These are phyloP conservation scores for Pisolithus orientalis DNA, from an alignment of 768 basidiomycete species.

Conservation along the genomic window DNA sequence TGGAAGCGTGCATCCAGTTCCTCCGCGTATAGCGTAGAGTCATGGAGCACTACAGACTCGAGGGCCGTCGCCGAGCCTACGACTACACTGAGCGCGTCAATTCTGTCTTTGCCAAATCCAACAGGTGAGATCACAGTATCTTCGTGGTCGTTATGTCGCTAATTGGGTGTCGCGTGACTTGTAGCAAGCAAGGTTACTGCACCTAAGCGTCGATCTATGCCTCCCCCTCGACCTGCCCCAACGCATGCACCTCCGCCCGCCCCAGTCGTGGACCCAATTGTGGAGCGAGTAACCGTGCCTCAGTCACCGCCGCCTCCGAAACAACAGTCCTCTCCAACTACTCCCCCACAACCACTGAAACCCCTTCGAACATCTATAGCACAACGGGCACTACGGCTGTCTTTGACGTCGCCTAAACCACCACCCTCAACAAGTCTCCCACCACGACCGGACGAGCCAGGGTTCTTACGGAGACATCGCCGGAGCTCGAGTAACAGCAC, in stretches of 20 bases:
- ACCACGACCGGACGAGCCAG: constrained; percentile 58
- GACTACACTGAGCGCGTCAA: background rate
- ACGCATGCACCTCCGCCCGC: constrained; percentile 66
- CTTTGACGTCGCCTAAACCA: constrained; percentile 56
- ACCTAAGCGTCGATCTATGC: constrained; percentile 54
- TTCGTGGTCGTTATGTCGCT: constrained; percentile 15
- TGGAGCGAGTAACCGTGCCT: constrained; percentile 10
- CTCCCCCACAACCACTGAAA: constrained; percentile 16
- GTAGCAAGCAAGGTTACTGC: constrained; percentile 15
- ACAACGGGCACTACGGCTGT: constrained; percentile 52
- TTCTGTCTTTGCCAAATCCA: constrained; percentile 7
- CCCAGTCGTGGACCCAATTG: constrained; percentile 40
- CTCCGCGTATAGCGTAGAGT: constrained; percentile 40
- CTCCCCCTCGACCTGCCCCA: constrained; percentile 70
- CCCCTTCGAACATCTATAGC: constrained; percentile 52
- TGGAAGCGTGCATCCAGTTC: constrained; percentile 49
- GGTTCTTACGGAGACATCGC: constrained; percentile 21
- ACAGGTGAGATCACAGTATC: constrained; percentile 4
- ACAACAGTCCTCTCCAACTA: constrained; percentile 1
- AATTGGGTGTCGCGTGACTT: constrained; percentile 9
- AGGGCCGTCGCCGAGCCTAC: constrained; percentile 14
- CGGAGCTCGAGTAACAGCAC: constrained; percentile 33
- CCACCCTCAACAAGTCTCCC: constrained; percentile 57
- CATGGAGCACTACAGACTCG: constrained; percentile 39
- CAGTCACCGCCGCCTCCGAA: background rate